A percentile compares a stretch with the other conserved stretches of the same genome.
phyloP scores from a whole-genome alignment of 176 grass and related monocot species.

The Eremochloa ophiuroides region DNA sequence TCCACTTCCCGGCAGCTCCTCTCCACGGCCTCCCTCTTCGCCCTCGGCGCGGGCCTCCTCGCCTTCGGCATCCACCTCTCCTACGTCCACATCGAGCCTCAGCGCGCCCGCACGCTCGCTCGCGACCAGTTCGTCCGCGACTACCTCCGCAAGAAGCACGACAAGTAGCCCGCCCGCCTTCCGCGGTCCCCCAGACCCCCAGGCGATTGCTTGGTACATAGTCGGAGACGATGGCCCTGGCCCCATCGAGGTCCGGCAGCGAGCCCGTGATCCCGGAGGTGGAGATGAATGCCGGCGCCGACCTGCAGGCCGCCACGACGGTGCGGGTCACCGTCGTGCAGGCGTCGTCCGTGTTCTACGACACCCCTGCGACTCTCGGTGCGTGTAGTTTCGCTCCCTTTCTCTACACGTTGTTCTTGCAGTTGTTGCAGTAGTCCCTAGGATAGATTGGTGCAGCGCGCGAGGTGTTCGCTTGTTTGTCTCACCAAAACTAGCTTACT shows the following conservation, averaged over 20 bases:
- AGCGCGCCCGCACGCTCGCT: conserved; percentile 65
- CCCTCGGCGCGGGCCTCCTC: conserved; percentile 48
- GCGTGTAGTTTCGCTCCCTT: not conserved
- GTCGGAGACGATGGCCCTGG: conserved; percentile 37
- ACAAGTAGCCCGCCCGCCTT: conserved; percentile 18
- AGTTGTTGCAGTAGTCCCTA: not conserved
- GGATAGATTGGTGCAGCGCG: not conserved
- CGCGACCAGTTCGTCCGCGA: conserved; percentile 63
- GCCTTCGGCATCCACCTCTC: conserved; percentile 56
- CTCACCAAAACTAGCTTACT: not conserved
- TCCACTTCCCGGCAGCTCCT: conserved; percentile 62
- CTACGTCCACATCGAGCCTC: conserved; percentile 61
- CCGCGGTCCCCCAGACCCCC: not conserved
- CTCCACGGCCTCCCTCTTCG: conserved; percentile 46
- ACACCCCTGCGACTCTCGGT: conserved; percentile 85
- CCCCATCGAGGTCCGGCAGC: conserved; percentile 28
- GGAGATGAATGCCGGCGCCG: conserved; percentile 64
- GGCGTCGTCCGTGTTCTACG: conserved; percentile 81
- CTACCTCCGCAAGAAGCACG: conserved; percentile 51
- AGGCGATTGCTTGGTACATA: not conserved
- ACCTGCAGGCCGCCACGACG: conserved; percentile 37
- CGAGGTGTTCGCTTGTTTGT: conserved; percentile 13
- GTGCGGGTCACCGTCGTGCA: conserved; percentile 84
- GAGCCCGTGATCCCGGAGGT: conserved; percentile 68
- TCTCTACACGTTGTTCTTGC: not conserved